phyloP scores from a whole-genome alignment of 495 filamentous ascomycete species.

The Pseudotulostoma volvatum region DNA sequence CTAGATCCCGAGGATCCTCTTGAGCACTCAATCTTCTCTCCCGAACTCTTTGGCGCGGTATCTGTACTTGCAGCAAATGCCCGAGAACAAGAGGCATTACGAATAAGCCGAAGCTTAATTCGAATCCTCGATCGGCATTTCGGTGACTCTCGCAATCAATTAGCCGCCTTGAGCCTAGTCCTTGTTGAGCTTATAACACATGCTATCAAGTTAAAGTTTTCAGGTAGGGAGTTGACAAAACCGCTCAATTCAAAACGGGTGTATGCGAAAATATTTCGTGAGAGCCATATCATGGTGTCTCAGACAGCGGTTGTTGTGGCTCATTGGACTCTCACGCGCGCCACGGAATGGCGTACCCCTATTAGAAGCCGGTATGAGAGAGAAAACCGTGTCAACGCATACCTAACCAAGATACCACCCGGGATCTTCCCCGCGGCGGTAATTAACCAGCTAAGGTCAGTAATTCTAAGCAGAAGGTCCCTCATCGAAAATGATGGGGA shows the following conservation, averaged over 20 bases:
- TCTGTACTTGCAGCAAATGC: constrained; percentile 26
- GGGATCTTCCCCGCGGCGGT: constrained; percentile 18
- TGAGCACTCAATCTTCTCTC: constrained; percentile 31
- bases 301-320: constrained; percentile 26
- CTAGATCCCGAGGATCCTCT: constrained; percentile 17
- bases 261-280: constrained; percentile 27
- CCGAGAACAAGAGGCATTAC: constrained; percentile 22
- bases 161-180: constrained; percentile 26
- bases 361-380: constrained; percentile 18
- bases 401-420: constrained; percentile 18
- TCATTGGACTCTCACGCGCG: constrained; percentile 24
- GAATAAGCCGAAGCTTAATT: constrained; percentile 19
- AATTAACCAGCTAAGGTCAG: constrained; percentile 16
- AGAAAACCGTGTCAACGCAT: constrained; percentile 16
- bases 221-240: constrained; percentile 11
- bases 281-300: constrained; percentile 25
- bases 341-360: constrained; percentile 12
- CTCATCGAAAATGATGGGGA: constrained; percentile 22
- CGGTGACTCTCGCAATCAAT: constrained; percentile 20
- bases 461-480: constrained; percentile 24
- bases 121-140: constrained; percentile 17
- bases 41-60: constrained; percentile 27
- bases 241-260: constrained; percentile 26
- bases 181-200: constrained; percentile 30
- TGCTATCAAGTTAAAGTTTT: constrained; percentile 17